Evolutionary conservation across 164 flowering plant genomes (phyloP).

Genomic region (Tetracentron sinense): DNA sequence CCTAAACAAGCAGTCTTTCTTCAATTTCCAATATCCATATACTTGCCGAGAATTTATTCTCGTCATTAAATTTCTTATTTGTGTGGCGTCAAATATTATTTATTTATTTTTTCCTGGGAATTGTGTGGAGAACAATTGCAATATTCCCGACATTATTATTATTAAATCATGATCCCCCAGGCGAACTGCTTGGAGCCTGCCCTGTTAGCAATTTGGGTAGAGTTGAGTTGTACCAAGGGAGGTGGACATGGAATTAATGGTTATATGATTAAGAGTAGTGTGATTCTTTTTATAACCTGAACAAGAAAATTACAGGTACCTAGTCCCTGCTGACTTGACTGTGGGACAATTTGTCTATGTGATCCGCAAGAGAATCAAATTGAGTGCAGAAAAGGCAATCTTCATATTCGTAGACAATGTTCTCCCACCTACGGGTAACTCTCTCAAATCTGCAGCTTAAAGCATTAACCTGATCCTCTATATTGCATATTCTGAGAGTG

Average conservation of each 20-base stretch:
- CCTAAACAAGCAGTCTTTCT: too few relatives aligned
- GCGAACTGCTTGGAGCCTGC: too few relatives aligned
- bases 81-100: too few relatives aligned
- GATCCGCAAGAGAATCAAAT: conserved; percentile 75
- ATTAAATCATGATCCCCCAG: too few relatives aligned
- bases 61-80: too few relatives aligned
- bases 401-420: conserved; percentile 75
- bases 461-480: background rate
- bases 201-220: too few relatives aligned
- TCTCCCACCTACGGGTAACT: conserved; percentile 72
- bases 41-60: too few relatives aligned
- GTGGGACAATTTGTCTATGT: conserved; percentile 82
- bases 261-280: background rate
- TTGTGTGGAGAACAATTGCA: too few relatives aligned
- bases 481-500: background rate
- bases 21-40: too few relatives aligned
- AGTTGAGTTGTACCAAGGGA: background rate
- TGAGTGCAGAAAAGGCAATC: conserved; percentile 81
- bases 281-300: background rate
- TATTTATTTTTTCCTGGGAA: too few relatives aligned
- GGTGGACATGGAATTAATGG: background rate
- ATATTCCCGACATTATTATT: too few relatives aligned
- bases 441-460: background rate
- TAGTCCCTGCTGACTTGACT: conserved; percentile 79
- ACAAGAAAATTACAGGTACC: conserved; percentile 46